Evolutionary conservation across 768 basidiomycete genomes (phyloP).

Genomic region (Omphalotus guepiniiformis): DNA sequence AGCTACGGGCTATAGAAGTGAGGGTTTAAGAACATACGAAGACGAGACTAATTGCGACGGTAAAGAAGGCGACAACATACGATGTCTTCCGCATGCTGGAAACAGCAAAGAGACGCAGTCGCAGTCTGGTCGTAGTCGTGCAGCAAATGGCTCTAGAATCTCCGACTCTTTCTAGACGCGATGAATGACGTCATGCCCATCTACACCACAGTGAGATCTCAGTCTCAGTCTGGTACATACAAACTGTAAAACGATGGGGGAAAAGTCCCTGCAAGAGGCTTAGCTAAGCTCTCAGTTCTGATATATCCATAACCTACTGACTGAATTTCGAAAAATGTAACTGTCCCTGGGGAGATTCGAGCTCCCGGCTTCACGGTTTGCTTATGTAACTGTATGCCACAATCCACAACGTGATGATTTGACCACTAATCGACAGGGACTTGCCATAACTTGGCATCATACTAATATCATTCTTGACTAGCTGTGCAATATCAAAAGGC

Average conservation of each 20-base stretch:
- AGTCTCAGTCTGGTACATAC: neutral
- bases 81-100: constrained; percentile 44
- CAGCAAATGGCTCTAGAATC: too few relatives aligned
- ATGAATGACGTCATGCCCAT: neutral
- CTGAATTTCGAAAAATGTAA: constrained; percentile 1
- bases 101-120: too few relatives aligned
- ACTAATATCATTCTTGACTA: too few relatives aligned
- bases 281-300: too few relatives aligned
- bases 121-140: too few relatives aligned
- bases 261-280: neutral
- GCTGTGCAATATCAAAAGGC: neutral
- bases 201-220: neutral
- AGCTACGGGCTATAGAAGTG: neutral
- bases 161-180: neutral
- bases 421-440: constrained; percentile 9
- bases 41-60: constrained; percentile 44
- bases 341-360: constrained; percentile 8
- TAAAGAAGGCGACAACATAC: constrained; percentile 60
- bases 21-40: constrained; percentile 38
- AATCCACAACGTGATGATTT: constrained; percentile 7
- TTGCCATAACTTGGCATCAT: neutral
- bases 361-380: constrained; percentile 7
- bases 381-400: neutral
- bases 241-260: neutral
- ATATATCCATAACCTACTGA: too few relatives aligned